Percentiles rank a stretch among this genome's conserved stretches.
Evolutionary conservation across 176 grass and related monocot species (phyloP).

Genomic region (Aegilops longissima): DNA sequence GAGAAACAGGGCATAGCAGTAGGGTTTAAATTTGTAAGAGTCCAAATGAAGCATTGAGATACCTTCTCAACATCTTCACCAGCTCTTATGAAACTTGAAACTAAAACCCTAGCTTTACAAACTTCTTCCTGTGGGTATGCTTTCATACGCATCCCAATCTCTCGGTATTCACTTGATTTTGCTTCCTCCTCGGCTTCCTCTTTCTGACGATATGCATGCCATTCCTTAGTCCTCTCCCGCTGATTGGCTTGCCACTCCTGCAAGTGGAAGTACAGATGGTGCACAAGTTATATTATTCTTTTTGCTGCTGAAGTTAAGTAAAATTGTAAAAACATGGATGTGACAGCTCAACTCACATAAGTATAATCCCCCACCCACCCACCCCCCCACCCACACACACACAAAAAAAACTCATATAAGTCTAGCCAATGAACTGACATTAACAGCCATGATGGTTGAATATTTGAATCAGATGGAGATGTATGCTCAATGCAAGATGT

Average conservation of each 20-base stretch:
- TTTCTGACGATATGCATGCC: slow-evolving; percentile 82
- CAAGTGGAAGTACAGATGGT: slow-evolving; percentile 21
- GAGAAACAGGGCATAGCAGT: neutral
- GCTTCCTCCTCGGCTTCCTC: slow-evolving; percentile 75
- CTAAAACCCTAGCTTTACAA: slow-evolving; percentile 74
- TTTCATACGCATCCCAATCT: slow-evolving; percentile 91
- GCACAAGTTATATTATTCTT: neutral
- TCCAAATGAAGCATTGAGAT: neutral
- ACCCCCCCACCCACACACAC: no score
- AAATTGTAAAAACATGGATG: neutral
- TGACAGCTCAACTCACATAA: neutral
- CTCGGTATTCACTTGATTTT: slow-evolving; percentile 70
- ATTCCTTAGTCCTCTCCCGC: slow-evolving; percentile 76
- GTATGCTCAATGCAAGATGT: neutral
- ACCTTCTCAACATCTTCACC: slow-evolving; percentile 90
- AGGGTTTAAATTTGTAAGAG: neutral
- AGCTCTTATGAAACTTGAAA: slow-evolving; percentile 87
- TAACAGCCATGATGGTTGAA: neutral
- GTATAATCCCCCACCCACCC: neutral
- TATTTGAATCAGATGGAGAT: neutral
- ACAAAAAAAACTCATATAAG: neutral
- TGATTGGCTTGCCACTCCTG: slow-evolving; percentile 89
- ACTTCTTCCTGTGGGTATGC: slow-evolving; percentile 93
- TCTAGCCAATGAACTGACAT: neutral
- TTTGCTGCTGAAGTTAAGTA: neutral